Base-by-base conservation (phyloP, 2,329 filamentous ascomycete species). In the Xylaria sp. region DNA sequence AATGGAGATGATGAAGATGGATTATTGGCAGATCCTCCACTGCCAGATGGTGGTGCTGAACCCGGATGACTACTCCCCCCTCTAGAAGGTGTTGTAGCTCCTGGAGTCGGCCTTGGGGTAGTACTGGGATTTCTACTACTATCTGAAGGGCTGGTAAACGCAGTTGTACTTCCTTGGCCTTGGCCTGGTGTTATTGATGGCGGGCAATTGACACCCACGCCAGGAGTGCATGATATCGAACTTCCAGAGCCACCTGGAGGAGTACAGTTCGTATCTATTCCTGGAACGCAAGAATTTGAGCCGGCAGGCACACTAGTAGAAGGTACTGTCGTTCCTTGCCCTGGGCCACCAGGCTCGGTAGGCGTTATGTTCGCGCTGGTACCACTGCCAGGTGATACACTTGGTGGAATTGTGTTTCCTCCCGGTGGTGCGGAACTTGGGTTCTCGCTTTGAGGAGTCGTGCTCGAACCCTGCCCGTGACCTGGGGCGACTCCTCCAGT, bases 401-500 rank as follows among this genome's bases (percentile, higher is more conserved):
- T 64, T 9, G 59, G 54, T 27, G 60, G 54, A 54, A 6, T 5
- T 10, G 55, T 61, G 37, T 37, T 66, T 29, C 27, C 61, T n/a
- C 48, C 53, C 1, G 62, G 16, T 10, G 48, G 51, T 37, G 42
- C 29, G 29, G 65, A 57, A 13, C 63, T 65, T 58, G 65, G 63
- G 25, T 23, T 70, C 21, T 42, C 32, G 23, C 63, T 59, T 12
- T 48, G 63, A 48, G 70, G 47, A 40, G 57, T 66, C n/a, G 67
- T 65, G 32, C 68, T 64, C 13, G 61, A 37, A 23, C 50, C 58
- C 5, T 48, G 67, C 32, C 69, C 63, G 5, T 65, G 70, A 27
- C 60, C 60, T 13, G 71, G 71, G 1, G 69, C 69, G 44, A 60
- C 68, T 63, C 64, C 70, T n/a, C 69, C 68, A 40, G 37, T 35